These are phyloP conservation scores for Fremontodendron californicum DNA, from an alignment of 345 rosid genomes.

Conservation along the genomic window DNA sequence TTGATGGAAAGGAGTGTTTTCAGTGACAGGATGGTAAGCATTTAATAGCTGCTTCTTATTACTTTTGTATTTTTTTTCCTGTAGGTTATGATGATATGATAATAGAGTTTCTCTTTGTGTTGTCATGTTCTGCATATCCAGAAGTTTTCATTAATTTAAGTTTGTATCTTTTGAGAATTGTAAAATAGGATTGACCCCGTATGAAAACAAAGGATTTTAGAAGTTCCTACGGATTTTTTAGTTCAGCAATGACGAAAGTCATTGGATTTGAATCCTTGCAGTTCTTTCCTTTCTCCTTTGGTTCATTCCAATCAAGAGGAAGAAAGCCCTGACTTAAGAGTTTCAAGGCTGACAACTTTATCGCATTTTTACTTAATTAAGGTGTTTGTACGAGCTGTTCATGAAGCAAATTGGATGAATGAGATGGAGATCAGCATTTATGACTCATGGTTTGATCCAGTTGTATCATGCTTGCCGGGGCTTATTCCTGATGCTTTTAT, in stretches of 20 bases:
- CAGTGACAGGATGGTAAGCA: constrained; percentile 94
- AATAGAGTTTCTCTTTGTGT: not conserved
- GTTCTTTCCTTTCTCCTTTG: constrained; percentile 20
- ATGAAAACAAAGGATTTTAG: not conserved
- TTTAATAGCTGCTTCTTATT: not conserved
- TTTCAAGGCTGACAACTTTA: constrained; percentile 23
- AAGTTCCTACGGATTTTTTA: not conserved
- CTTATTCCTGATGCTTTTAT: constrained; percentile 94
- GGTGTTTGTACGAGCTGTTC: constrained; percentile 99
- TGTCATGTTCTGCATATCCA: not conserved
- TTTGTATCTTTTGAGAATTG: not conserved
- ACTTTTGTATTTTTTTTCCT: not conserved
- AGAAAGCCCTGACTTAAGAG: constrained; percentile 15
- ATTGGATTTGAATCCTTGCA: constrained; percentile 9
- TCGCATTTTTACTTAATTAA: constrained; percentile 28
- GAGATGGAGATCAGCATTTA: constrained; percentile 99
- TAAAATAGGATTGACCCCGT: not conserved
- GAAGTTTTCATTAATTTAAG: not conserved
- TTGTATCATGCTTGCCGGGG: constrained; percentile 89
- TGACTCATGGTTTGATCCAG: constrained; percentile 99
- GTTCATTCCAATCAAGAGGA: constrained; percentile 15
- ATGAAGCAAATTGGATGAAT: constrained; percentile 98
- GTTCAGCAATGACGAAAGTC: constrained; percentile 3
- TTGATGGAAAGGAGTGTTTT: constrained; percentile 98
- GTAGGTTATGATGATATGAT: not conserved